phyloP scores from a whole-genome alignment of 345 rosid species.

The Murraya paniculata region DNA sequence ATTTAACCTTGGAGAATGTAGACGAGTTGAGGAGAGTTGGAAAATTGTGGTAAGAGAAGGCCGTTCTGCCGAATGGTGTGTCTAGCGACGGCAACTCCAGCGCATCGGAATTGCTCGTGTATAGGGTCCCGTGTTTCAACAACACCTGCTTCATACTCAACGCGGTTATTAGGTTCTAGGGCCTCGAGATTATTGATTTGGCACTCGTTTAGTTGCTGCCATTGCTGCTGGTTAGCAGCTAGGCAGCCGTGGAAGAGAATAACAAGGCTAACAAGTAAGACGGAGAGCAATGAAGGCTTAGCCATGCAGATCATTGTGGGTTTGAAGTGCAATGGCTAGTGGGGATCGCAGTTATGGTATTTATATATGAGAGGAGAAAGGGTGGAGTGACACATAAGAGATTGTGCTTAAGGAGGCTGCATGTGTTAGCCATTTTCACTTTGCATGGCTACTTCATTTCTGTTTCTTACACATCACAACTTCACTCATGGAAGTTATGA shows the following conservation, averaged over 20 bases:
- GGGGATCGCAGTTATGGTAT: slow-evolving; percentile 1
- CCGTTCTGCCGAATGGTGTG: slow-evolving; percentile 45
- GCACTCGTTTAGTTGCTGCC: slow-evolving; percentile 40
- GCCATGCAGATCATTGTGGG: slow-evolving; percentile 11
- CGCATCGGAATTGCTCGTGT: slow-evolving; percentile 56
- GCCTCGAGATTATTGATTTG: slow-evolving; percentile 48
- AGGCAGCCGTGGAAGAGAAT: slow-evolving; percentile 39
- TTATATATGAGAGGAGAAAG: slow-evolving; percentile 16
- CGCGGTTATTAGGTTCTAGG: slow-evolving; percentile 42
- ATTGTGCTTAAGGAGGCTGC: slow-evolving; percentile 6
- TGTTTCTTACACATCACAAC: slow-evolving; percentile 22
- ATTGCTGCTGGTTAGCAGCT: slow-evolving; percentile 16
- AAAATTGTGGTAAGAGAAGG: slow-evolving; percentile 51
- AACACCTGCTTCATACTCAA: slow-evolving; percentile 51
- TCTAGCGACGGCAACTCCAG: slow-evolving; percentile 48
- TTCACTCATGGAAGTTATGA: slow-evolving; percentile 9
- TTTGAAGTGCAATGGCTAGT: slow-evolving; percentile 6
- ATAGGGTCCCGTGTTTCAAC: slow-evolving; percentile 56
- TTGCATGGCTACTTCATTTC: slow-evolving; percentile 36
- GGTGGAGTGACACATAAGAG: slow-evolving; percentile 16
- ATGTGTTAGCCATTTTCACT: slow-evolving; percentile 27
- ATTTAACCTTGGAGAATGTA: slow-evolving; percentile 50
- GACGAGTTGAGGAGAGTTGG: slow-evolving; percentile 40
- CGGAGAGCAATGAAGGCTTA: slow-evolving; percentile 29
- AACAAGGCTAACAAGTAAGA: slow-evolving; percentile 35